Evolutionary conservation across 345 rosid species (phyloP).

Genomic region (Firmiana major): DNA sequence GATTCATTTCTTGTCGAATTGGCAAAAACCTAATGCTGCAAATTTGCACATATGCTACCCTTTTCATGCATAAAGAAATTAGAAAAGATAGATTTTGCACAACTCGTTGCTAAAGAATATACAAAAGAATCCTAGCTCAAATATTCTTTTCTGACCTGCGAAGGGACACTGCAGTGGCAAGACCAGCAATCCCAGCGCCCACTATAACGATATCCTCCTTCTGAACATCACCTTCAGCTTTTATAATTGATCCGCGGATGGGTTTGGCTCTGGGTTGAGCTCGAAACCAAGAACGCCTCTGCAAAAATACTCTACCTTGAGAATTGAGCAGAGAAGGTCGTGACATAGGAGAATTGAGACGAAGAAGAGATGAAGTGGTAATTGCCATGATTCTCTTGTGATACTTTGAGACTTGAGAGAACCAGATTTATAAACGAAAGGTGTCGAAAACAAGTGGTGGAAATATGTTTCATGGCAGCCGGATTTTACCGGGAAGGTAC

Average conservation of each 20-base stretch:
- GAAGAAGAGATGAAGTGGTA: conserved; percentile 32
- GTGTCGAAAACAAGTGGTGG: neutral
- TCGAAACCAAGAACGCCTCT: conserved; percentile 17
- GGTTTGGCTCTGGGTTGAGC: conserved; percentile 29
- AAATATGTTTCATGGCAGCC: neutral
- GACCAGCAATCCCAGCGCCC: conserved; percentile 90
- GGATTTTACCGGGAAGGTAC: neutral
- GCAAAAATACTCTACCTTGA: conserved; percentile 9
- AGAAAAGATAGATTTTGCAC: neutral
- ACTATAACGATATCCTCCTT: conserved; percentile 66
- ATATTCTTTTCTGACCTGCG: conserved; percentile 37
- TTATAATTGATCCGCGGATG: conserved; percentile 17
- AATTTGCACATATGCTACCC: neutral
- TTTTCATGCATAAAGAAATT: too few relatives aligned
- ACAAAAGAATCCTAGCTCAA: neutral
- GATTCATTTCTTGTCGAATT: neutral
- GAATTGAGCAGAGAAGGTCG: conserved; percentile 13
- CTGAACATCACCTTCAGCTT: conserved; percentile 29
- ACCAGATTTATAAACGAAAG: neutral
- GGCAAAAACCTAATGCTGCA: neutral
- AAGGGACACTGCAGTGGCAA: conserved; percentile 85
- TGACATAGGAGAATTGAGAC: conserved; percentile 23
- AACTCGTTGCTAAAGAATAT: neutral
- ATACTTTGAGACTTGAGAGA: neutral
- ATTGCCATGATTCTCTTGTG: conserved; percentile 24